Percentiles rank a stretch among this genome's conserved stretches.
phyloP scores from a whole-genome alignment of 371 early-diverging fungal genomes.

The Amoeboaphelidium protococcarum region DNA sequence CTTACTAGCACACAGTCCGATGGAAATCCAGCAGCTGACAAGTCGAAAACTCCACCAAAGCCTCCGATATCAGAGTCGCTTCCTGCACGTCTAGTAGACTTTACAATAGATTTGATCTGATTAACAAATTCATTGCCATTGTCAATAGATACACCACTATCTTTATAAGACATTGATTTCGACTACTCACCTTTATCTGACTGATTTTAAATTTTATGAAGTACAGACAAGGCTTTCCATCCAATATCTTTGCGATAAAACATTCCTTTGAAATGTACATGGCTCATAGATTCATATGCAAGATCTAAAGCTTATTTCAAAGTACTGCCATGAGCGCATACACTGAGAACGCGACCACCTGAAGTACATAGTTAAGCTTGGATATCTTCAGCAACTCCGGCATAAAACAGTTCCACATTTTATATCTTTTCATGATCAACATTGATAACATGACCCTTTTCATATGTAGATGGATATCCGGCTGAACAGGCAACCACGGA shows the following conservation, averaged over 20 bases:
- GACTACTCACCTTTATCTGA: too few species aligned
- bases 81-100: slow-evolving; percentile 64
- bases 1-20: slow-evolving; percentile 69
- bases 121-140: slow-evolving; percentile 80
- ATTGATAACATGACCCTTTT: slow-evolving; percentile 47
- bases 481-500: slow-evolving; percentile 73
- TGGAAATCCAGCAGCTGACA: slow-evolving; percentile 59
- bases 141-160: slow-evolving; percentile 86
- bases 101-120: slow-evolving; percentile 75
- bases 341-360: slow-evolving; percentile 83
- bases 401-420: slow-evolving; percentile 63
- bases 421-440: slow-evolving; percentile 17
- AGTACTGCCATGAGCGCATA: slow-evolving; percentile 33
- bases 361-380: slow-evolving; percentile 39
- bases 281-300: slow-evolving; percentile 36
- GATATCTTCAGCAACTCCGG: slow-evolving; percentile 40
- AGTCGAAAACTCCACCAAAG: slow-evolving; percentile 88
- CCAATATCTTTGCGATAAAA: slow-evolving; percentile 78
- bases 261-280: slow-evolving; percentile 52
- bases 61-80: slow-evolving; percentile 90
- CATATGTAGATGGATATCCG: slow-evolving; percentile 71
- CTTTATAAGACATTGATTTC: slow-evolving; percentile 53
- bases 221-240: slow-evolving; percentile 20
- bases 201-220: too few species aligned
- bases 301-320: slow-evolving; percentile 41